Conservation (phyloP, 495 filamentous ascomycete species). For the Penicillium cataractarum region DNA sequence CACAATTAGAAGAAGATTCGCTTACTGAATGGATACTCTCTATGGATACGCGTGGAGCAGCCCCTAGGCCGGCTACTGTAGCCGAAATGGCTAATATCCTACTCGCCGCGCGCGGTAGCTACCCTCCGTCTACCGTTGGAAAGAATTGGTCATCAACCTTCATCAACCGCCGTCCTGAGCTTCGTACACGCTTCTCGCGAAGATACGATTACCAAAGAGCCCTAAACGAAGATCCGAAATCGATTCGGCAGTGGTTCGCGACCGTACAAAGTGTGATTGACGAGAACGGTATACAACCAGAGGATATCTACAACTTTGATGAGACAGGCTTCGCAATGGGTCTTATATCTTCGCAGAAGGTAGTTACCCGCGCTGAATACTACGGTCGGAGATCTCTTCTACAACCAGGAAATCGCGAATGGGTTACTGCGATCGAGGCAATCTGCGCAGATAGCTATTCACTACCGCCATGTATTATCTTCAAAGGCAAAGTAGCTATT, state of each 20-base stretch:
- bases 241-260: conserved; percentile 13
- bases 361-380: too few relatives aligned
- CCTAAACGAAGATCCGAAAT: not conserved
- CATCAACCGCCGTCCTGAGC: not conserved
- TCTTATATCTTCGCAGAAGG: not conserved
- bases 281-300: not conserved
- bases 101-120: conserved; percentile 9
- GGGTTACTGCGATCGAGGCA: conserved; percentile 34
- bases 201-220: conserved; percentile 3
- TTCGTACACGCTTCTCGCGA: conserved; percentile 4
- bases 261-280: not conserved
- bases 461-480: conserved; percentile 8
- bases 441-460: conserved; percentile 22
- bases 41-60: not conserved
- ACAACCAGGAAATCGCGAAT: too few relatives aligned
- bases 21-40: not conserved
- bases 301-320: conserved; percentile 17
- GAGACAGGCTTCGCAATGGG: conserved; percentile 8
- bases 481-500: conserved; percentile 8
- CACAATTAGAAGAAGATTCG: too few relatives aligned
- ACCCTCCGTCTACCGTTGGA: not conserved
- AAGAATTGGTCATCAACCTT: conserved; percentile 10
- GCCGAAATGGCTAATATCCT: conserved; percentile 7
- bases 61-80: not conserved
- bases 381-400: too few relatives aligned